These are phyloP conservation scores for Collybia nuda DNA, from an alignment of 768 basidiomycete species.

Conservation along the genomic window DNA sequence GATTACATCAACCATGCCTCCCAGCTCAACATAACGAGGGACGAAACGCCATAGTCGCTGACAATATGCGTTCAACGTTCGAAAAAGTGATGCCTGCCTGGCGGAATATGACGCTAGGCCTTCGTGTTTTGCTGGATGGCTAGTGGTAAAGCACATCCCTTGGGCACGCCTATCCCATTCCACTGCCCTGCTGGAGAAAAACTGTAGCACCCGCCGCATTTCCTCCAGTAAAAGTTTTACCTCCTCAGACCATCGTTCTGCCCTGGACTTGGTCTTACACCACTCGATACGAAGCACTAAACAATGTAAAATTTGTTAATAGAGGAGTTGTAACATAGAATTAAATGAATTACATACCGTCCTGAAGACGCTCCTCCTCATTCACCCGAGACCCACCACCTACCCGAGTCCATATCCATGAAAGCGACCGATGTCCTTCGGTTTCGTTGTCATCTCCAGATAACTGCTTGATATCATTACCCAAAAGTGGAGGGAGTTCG, in stretches of 20 bases:
- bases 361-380: no score
- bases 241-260: no score
- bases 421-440: no score
- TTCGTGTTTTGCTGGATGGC: neutral
- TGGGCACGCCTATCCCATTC: neutral
- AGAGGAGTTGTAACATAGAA: no score
- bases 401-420: no score
- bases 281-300: conserved; percentile 4
- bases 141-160: neutral
- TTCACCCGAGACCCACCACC: no score
- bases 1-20: neutral
- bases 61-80: neutral
- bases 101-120: neutral
- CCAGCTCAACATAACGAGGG: neutral
- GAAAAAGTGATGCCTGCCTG: neutral
- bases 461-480: no score
- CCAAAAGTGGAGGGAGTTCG: no score
- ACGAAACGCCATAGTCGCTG: neutral
- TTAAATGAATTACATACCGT: no score
- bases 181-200: neutral
- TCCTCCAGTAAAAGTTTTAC: neutral
- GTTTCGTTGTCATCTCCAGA: no score
- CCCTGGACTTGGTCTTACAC: conserved; percentile 1
- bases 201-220: conserved; percentile 2
- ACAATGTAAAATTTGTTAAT: no score